These are phyloP conservation scores for Raphidocelis subcapitata DNA, from an alignment of 139 green algal species.

Conservation along the genomic window DNA sequence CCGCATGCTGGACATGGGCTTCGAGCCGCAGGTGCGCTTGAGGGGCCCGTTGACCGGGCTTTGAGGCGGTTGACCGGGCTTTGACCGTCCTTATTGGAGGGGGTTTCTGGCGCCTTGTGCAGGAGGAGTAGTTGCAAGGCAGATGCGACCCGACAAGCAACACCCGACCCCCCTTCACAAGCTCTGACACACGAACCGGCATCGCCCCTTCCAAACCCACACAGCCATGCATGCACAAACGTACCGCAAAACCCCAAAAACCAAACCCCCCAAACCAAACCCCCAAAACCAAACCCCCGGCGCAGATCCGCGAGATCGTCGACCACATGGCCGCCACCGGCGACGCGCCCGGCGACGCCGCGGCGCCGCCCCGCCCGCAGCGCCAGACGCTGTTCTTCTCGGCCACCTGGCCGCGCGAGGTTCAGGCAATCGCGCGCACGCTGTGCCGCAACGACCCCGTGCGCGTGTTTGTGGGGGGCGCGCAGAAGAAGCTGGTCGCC, in stretches of 20 bases:
- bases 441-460: constrained; percentile 63
- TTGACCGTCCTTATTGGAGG: constrained; percentile 79
- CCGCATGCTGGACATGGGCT: constrained; percentile 94
- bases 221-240: too few relatives aligned
- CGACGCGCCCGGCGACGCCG: too few relatives aligned
- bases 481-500: constrained; percentile 65
- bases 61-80: constrained; percentile 11
- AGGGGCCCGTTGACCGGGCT: too few relatives aligned
- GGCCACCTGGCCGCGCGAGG: constrained; percentile 83
- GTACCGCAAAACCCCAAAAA: too few relatives aligned
- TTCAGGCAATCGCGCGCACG: constrained; percentile 65
- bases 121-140: constrained; percentile 76
- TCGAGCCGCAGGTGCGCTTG: constrained; percentile 69
- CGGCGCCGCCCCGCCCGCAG: constrained; percentile 12
- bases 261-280: not conserved
- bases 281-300: too few relatives aligned
- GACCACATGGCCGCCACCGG: too few relatives aligned
- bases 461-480: constrained; percentile 73
- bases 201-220: too few relatives aligned
- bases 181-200: not conserved
- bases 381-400: constrained; percentile 86
- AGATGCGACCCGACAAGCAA: constrained; percentile 3
- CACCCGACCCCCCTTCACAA: not conserved
- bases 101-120: constrained; percentile 82
- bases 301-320: too few relatives aligned